Conservation (phyloP, 768 basidiomycete species). For the Trametes cingulata region DNA sequence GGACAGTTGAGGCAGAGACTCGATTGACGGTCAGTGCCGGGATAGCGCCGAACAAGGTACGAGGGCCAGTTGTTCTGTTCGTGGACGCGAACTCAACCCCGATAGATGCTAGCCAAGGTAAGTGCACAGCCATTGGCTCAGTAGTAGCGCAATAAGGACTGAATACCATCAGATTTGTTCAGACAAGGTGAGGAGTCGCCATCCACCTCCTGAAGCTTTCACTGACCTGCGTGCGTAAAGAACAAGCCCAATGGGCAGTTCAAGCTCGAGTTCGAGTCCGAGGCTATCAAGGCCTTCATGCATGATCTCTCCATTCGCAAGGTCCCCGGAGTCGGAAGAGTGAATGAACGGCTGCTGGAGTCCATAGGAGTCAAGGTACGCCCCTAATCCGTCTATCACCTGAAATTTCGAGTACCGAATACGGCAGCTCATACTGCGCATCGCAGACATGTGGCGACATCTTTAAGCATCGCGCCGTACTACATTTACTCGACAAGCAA, state of each 20-base stretch:
- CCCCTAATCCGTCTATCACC: background rate
- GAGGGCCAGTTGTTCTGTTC: conserved; percentile 24
- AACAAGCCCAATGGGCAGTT: conserved; percentile 97
- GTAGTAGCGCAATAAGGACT: background rate
- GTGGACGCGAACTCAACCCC: conserved; percentile 6
- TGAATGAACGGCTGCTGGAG: conserved; percentile 84
- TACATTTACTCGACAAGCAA: conserved; percentile 86
- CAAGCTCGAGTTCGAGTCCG: conserved; percentile 63
- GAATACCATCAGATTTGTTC: conserved; percentile 72
- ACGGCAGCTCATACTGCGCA: no score
- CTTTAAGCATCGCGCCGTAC: conserved; percentile 64
- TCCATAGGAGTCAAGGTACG: conserved; percentile 82
- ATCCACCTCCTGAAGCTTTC: background rate
- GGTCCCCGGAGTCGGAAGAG: conserved; percentile 87
- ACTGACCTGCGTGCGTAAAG: conserved; percentile 34
- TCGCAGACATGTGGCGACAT: conserved; percentile 88
- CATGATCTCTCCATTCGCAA: conserved; percentile 79
- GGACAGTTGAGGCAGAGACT: conserved; percentile 72
- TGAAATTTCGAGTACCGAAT: no score
- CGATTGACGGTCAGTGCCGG: conserved; percentile 91
- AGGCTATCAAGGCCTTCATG: conserved; percentile 76
- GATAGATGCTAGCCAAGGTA: conserved; percentile 90
- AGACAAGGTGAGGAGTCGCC: conserved; percentile 59
- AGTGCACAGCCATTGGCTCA: conserved; percentile 11
- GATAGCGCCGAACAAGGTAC: conserved; percentile 91